Evolutionary conservation across 495 filamentous ascomycete species (phyloP), one percentile per base, ranked within the genome.

Genomic region (Bacidia rubella): DNA sequence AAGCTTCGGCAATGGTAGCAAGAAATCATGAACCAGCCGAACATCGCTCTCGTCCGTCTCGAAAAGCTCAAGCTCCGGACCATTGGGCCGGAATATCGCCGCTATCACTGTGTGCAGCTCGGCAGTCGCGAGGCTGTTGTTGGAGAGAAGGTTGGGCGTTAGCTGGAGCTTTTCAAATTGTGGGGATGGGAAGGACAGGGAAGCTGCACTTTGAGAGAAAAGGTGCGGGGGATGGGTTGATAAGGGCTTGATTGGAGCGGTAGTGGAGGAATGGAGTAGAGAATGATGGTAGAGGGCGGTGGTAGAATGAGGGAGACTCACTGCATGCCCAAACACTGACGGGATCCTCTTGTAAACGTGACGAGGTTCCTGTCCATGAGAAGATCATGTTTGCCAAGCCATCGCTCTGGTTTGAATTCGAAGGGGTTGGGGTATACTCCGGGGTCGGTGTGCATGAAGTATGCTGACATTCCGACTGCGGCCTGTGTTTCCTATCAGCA

Each of bases 401-500:
- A 78, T 4, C 74, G 66, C 9, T 72, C 65, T 0, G 75, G 73
- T 2, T 56, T 54, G 60, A 72, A 76, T 12, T 59, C 51, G 0
- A 64, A 23, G 0, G 71, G 65, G 9, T 71, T 52, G 0, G 68
- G 67, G 51, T 70, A 78, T 40, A 75, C 43, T 1, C 52, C 52
- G 35, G 66, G 54, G 51, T 74, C 60, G 38, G 54, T 65, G 54
- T 73, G 71, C 23, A 73, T 60, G 42, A 68, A 62, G 46, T 65
- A 66, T 10, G 57, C 57, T 0, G 63, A 64, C 64, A 69, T 68
- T 27, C 68, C 66, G 11, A 76, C 64, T 0, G 72, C 68, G 1
- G 67, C 71, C 21, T 54, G 7, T 29, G 19, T 15, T 10, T 32
- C n/a, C 7, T 35, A 15, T 35, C 29, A 15, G 15, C 5, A 35